Evolutionary conservation across 805 yeast genomes (phyloP), one percentile per base, ranked within the genome.

Genomic region (Maudiozyma pseudohumilis): DNA sequence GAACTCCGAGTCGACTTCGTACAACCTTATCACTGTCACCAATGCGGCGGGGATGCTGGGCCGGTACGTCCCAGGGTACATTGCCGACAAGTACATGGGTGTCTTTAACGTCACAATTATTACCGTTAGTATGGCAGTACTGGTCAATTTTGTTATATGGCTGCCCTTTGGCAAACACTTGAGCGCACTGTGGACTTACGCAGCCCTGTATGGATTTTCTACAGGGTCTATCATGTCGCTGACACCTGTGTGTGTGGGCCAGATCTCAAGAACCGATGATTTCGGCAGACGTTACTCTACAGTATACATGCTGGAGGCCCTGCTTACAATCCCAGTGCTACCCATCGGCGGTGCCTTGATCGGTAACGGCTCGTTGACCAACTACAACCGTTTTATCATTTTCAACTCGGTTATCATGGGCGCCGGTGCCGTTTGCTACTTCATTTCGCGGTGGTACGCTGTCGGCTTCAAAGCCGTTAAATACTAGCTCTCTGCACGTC

Each of bases 241-340:
- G 32, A 69, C 75, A 12, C 81, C 82, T 2, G 75, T 72, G 2
- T 72, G 80, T 46, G 63, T 73, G 24, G 79, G 77, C 1, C 75
- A 72, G 36, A 72, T 77, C 25, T 72, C 80, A 15, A 67, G 70
- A 37, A 67, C 72, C 1, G 69, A 68, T 32, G 69, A 66, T 43
- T 74, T 73, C 49, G 80, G 79, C 5, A 68, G 68, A 45, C 63
- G 76, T 15, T 74, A 72, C 50, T 69, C 78, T 1, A 68, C 78
- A 1, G 68, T 75, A 47, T 79, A 76, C 53, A 68, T 75, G 32
- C 56, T 75, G 48, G 75, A 74, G 10, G 70, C 84, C 2, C 60
- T 75, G 38, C 63, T 69, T n/a, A 61, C 66, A 23, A 56, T 75
- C 22, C 64, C 70, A n/a, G 61, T 68, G 18, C 61, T 74, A 17